Conservation (phyloP, 78 protist genomes). For the Pirum gemmata region DNA sequence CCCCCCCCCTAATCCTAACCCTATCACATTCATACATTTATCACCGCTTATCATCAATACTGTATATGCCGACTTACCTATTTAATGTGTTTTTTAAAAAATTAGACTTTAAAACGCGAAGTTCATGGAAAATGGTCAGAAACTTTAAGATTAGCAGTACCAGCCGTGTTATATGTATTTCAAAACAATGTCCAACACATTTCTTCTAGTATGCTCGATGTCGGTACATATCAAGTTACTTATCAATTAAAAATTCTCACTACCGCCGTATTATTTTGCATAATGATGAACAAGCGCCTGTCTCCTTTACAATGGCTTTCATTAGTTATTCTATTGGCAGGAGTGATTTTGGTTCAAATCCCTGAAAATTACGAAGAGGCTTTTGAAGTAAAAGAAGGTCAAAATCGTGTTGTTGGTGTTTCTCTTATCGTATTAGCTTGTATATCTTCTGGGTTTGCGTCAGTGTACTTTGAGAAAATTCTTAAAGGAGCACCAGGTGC, state of each 20-base stretch:
- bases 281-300: constrained; percentile 47
- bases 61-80: no score
- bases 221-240: constrained; percentile 61
- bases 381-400: neutral
- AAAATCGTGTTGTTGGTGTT: constrained; percentile 17
- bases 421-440: constrained; percentile 47
- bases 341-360: constrained; percentile 22
- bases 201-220: constrained; percentile 59
- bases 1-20: no score
- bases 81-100: no score
- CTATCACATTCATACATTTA: no score
- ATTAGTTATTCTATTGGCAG: constrained; percentile 26
- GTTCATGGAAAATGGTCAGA: constrained; percentile 11
- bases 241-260: constrained; percentile 68
- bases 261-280: constrained; percentile 65
- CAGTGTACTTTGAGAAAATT: constrained; percentile 63
- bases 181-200: constrained; percentile 61
- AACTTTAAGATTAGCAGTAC: constrained; percentile 47
- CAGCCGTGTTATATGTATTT: constrained; percentile 56
- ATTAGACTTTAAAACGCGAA: no score
- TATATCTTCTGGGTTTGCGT: constrained; percentile 56
- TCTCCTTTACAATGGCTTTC: constrained; percentile 50
- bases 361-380: constrained; percentile 9
- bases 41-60: no score
- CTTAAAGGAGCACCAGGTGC: constrained; percentile 53